Percentiles rank a stretch among this genome's conserved stretches.
Conservation (phyloP, 2,329 filamentous ascomycete genomes). For the Monosporascus sp. region DNA sequence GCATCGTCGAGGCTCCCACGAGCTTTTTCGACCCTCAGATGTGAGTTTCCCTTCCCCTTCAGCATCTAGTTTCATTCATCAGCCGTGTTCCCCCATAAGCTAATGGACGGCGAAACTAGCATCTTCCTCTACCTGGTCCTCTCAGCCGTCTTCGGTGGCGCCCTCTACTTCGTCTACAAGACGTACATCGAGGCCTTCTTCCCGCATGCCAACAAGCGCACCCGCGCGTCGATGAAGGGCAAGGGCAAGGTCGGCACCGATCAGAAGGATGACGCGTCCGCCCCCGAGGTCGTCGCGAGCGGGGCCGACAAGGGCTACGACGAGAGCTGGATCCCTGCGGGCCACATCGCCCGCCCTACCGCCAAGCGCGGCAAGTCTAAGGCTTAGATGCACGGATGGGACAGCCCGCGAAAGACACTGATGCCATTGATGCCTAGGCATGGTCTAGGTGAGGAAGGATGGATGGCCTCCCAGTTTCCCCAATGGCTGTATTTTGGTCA, state of each 20-base stretch:
- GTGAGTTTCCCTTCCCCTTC: slow-evolving; percentile 47
- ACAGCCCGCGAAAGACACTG: too few species aligned
- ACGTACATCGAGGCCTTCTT: slow-evolving; percentile 96
- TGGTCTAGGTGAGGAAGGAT: too few species aligned
- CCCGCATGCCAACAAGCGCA: slow-evolving; percentile 72
- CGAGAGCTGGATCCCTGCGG: slow-evolving; percentile 87
- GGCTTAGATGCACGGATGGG: too few species aligned
- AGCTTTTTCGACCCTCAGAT: slow-evolving; percentile 94
- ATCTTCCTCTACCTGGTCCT: slow-evolving; percentile 98
- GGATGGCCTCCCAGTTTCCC: too few species aligned
- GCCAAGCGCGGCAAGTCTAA: slow-evolving; percentile 57
- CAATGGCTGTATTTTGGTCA: too few species aligned
- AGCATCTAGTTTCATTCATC: slow-evolving; percentile 44
- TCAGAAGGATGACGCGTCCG: slow-evolving; percentile 57
- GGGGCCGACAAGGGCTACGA: slow-evolving; percentile 73
- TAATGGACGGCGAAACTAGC: slow-evolving; percentile 39
- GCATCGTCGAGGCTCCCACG: slow-evolving; percentile 83
- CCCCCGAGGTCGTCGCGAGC: slow-evolving; percentile 65
- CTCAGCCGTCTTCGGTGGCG: slow-evolving; percentile 69
- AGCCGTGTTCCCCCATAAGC: too few species aligned
- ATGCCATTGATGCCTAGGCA: too few species aligned
- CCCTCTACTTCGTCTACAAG: slow-evolving; percentile 94
- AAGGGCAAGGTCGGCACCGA: slow-evolving; percentile 54
- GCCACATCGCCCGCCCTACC: slow-evolving; percentile 82
- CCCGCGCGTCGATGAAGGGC: slow-evolving; percentile 50